Conservation (phyloP, 164 flowering plant species). For the Nelumbo lutea region DNA sequence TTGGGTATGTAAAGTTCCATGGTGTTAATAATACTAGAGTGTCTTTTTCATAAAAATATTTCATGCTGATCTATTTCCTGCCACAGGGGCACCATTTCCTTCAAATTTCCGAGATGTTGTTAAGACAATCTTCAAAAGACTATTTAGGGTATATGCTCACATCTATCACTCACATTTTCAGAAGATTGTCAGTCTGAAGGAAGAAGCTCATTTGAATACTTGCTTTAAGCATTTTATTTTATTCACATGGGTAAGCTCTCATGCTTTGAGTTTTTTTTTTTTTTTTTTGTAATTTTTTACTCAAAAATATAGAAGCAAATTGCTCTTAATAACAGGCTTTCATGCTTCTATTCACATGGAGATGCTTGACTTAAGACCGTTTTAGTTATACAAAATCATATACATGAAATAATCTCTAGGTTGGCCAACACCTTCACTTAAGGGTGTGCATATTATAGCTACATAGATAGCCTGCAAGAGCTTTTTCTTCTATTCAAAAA, state of each 20-base stretch:
- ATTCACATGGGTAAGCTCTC: conserved; percentile 42
- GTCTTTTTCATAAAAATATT: neutral
- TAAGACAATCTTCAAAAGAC: conserved; percentile 50
- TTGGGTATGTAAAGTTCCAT: conserved; percentile 23
- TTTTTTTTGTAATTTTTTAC: no score
- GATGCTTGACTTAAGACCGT: no score
- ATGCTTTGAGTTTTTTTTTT: neutral
- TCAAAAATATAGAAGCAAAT: no score
- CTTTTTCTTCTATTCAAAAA: no score
- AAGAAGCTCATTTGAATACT: conserved; percentile 34
- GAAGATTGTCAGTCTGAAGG: conserved; percentile 51
- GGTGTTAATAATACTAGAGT: neutral
- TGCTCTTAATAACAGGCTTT: no score
- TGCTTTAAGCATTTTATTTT: conserved; percentile 45
- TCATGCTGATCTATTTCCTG: neutral
- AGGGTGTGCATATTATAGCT: no score
- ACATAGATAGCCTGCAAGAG: no score
- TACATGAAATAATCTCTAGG: no score
- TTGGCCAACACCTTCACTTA: no score
- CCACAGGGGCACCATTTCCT: conserved; percentile 40
- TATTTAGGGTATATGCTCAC: conserved; percentile 60
- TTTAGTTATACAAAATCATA: no score
- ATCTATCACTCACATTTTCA: conserved; percentile 16
- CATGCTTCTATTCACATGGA: no score
- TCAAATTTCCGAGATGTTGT: conserved; percentile 23